Conservation (phyloP, 176 grass and related monocot genomes). For the Pontederia paniculata region DNA sequence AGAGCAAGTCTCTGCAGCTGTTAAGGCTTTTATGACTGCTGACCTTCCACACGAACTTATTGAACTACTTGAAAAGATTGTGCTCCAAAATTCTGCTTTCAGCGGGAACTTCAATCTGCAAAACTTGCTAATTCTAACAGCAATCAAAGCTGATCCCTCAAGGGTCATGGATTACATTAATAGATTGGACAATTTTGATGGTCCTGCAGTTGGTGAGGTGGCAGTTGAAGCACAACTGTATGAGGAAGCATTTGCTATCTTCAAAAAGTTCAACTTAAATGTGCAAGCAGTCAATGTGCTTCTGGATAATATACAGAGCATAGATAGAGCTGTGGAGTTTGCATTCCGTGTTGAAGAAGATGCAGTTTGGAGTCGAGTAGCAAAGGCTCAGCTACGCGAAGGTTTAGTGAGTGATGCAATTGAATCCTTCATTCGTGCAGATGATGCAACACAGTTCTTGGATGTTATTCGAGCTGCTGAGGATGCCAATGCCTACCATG, state of each 20-base stretch:
- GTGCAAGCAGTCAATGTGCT: slow-evolving; percentile 92
- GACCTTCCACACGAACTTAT: slow-evolving; percentile 95
- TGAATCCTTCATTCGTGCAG: slow-evolving; percentile 93
- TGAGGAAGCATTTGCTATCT: slow-evolving; percentile 97
- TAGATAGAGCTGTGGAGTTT: slow-evolving; percentile 92
- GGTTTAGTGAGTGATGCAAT: slow-evolving; percentile 91
- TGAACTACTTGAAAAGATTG: slow-evolving; percentile 98
- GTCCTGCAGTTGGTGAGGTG: slow-evolving; percentile 90
- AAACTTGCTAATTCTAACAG: slow-evolving; percentile 89
- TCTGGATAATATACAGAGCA: slow-evolving; percentile 79
- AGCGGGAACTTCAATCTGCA: slow-evolving; percentile 96
- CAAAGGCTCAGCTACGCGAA: slow-evolving; percentile 84
- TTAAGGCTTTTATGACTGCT: slow-evolving; percentile 99
- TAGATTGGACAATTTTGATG: slow-evolving; percentile 99
- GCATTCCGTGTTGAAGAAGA: slow-evolving; percentile 93
- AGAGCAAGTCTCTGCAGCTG: slow-evolving; percentile 96
- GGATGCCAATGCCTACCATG: slow-evolving; percentile 63
- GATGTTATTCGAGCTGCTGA: slow-evolving; percentile 80
- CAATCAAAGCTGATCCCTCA: slow-evolving; percentile 91
- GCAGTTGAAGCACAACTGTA: slow-evolving; percentile 85
- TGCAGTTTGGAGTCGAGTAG: slow-evolving; percentile 97
- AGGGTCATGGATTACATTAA: slow-evolving; percentile 97
- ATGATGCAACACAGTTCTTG: slow-evolving; percentile 85
- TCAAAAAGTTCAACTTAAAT: slow-evolving; percentile 98
- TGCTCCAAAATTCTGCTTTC: slow-evolving; percentile 95